Base-by-base conservation (phyloP, 2,329 filamentous ascomycete genomes). In the Gliomastix tumulicola region DNA sequence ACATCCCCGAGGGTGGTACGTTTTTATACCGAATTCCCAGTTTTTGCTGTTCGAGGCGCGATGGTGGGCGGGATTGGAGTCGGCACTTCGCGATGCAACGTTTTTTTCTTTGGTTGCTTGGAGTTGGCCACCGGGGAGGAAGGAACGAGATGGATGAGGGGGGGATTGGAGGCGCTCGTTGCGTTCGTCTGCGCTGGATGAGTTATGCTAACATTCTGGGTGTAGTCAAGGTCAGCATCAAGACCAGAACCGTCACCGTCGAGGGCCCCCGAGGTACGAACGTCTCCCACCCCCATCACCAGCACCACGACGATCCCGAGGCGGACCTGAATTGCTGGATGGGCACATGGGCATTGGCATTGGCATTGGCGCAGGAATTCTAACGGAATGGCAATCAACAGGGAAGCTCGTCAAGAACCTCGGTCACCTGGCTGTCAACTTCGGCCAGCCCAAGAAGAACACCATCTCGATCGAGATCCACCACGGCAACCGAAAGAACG, bases 401-500 rank as follows among this genome's bases (percentile, higher is more conserved):
- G 84, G 92, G 73, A 96, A 95, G 79, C 86, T 98, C 63, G 74
- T 76, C 60, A 98, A 97, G 85, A 84, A 96, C 70, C 84, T 98
- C 55, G 87, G 83, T 69, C 92, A 98, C 73, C 72, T 98, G 63
- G 83, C 90, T 54, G 90, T 98, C 71, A 92, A 83, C 76, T 98
- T 98, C 82, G 82, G 83, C 54, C 76, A 84, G 67, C 84, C 88
- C 60, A 78, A 82, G 75, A 84, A 85, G 75, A 77, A 85, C 69
- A 62, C 84, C 57, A 89, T 98, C 76, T 84, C 85, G 62, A 96
- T 98, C 63, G 88, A 96, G 76, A 85, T 98, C 64, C 94, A 98
- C 84, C 92, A 98, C 73, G 92, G 92, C 66, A 79, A 78, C 63
- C 88, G 92, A 74, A 98, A 98, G 84, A 90, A 88, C 68, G 85